phyloP scores from a whole-genome alignment of 306 rosid species.

The Lupinus albus region DNA sequence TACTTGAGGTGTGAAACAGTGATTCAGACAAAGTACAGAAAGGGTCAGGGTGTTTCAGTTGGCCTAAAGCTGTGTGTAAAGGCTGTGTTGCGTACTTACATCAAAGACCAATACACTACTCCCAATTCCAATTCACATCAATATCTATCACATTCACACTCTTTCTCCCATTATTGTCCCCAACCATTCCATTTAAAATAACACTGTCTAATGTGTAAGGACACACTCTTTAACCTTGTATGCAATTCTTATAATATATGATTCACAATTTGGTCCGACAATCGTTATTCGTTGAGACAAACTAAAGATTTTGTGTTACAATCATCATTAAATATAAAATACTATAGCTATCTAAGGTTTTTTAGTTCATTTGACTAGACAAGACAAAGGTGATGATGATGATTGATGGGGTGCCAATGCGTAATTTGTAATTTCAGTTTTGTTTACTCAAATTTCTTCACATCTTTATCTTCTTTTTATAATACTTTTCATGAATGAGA shows the following conservation, averaged over 20 bases:
- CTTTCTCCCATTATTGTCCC: background rate
- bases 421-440: too few species aligned
- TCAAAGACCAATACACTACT: background rate
- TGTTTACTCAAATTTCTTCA: too few species aligned
- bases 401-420: too few species aligned
- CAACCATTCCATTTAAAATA: background rate
- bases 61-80: constrained; percentile 13
- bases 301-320: background rate
- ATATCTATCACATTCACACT: background rate
- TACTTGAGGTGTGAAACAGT: background rate
- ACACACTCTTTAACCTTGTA: too few species aligned
- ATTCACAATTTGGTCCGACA: background rate
- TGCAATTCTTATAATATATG: too few species aligned
- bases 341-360: too few species aligned
- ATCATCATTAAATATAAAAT: background rate
- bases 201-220: too few species aligned
- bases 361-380: too few species aligned
- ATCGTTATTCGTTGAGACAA: background rate
- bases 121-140: background rate
- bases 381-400: too few species aligned
- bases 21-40: constrained; percentile 1
- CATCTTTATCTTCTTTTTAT: too few species aligned
- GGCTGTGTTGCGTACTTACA: constrained; percentile 10
- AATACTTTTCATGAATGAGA: background rate
- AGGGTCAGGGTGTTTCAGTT: constrained; percentile 16